Base-by-base conservation (phyloP, 2,329 filamentous ascomycete genomes). In the Westerdykella aurantiaca region DNA sequence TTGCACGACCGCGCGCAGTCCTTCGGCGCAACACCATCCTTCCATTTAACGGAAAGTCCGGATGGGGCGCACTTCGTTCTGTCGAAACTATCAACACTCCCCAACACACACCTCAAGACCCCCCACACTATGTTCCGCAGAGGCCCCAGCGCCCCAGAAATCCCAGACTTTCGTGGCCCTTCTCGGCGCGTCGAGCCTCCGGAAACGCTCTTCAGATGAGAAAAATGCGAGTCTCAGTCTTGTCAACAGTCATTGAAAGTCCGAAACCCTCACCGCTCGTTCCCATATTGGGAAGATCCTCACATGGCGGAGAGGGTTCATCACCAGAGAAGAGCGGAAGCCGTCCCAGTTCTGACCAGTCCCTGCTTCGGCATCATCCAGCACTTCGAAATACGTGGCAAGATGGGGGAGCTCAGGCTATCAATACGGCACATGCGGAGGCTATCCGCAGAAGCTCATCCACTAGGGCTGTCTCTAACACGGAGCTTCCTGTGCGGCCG, bases 61-160 rank as follows among this genome's bases (percentile, higher is more conserved):
- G 67, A 31, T 74, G 70, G 70, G 68, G 61, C 13, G 53, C 67
- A 38, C 51, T 73, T 9, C 57, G 58, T 10, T 73, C 70, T 1
- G 57, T 61, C n/a, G 69, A 72, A 34, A 60, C 57, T 0, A 53
- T 66, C 40, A 45, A 49, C n/a, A 51, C 50, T 5, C 34, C 48
- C 13, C 49, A 59, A 42, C 54, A n/a, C 42, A 21, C 12, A 41
- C 44, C 21, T 47, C 48, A n/a, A 29, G 7, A 29, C 7, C 25
- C 25, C 11, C 46, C 51, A 4, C 51, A 56, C 40, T 57, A 57
- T 42, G 56, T 48, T 17, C 56, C 59, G 13, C 50, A 52, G n/a
- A 59, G 57, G 42, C 53, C 57, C 1, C 42, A 39, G 12, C 51
- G 56, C 16, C 50, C 51, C 17, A 45, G 41, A 2, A 53, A 46